These are phyloP conservation scores for Arabidopsis hybrid DNA, from an alignment of 441 rosid genomes.

Conservation along the genomic window DNA sequence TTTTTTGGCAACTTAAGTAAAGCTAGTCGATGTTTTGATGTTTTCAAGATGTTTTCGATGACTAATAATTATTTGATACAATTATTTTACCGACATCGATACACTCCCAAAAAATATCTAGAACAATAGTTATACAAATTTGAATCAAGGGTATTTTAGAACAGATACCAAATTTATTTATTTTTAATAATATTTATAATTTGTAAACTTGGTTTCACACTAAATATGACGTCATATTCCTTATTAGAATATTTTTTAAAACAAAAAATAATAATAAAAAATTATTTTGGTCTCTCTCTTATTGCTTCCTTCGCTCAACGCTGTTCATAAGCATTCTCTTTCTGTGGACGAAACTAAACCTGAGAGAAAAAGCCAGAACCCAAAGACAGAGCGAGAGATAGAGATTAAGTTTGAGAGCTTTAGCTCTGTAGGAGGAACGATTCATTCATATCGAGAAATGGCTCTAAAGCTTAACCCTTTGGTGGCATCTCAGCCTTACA, in stretches of 20 bases:
- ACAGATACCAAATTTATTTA: slow-evolving; percentile 23
- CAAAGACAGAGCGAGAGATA: slow-evolving; percentile 16
- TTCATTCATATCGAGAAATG: slow-evolving; percentile 48
- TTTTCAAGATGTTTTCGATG: too few species aligned
- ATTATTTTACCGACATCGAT: slow-evolving; percentile 13
- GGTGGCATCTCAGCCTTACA: slow-evolving; percentile 53
- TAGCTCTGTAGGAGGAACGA: neutral
- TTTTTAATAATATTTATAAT: too few species aligned
- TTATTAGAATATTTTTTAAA: too few species aligned
- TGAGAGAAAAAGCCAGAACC: slow-evolving; percentile 16
- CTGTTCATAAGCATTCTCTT: slow-evolving; percentile 33
- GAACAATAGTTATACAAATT: too few species aligned
- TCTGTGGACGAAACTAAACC: slow-evolving; percentile 57
- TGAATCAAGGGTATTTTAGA: slow-evolving; percentile 37
- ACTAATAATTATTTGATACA: neutral
- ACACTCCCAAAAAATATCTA: slow-evolving; percentile 1
- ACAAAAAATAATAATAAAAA: neutral
- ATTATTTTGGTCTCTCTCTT: neutral
- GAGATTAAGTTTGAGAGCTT: neutral
- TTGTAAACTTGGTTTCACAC: neutral
- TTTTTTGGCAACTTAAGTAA: neutral
- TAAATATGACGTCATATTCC: slow-evolving; percentile 31
- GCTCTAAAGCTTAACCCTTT: slow-evolving; percentile 73
- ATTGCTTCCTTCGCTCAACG: slow-evolving; percentile 13
- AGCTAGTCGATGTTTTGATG: neutral